Evolutionary conservation across 108 stramenopile genomes (phyloP), one percentile per base, ranked within the genome.

Genomic region (Nitzschia sp.): DNA sequence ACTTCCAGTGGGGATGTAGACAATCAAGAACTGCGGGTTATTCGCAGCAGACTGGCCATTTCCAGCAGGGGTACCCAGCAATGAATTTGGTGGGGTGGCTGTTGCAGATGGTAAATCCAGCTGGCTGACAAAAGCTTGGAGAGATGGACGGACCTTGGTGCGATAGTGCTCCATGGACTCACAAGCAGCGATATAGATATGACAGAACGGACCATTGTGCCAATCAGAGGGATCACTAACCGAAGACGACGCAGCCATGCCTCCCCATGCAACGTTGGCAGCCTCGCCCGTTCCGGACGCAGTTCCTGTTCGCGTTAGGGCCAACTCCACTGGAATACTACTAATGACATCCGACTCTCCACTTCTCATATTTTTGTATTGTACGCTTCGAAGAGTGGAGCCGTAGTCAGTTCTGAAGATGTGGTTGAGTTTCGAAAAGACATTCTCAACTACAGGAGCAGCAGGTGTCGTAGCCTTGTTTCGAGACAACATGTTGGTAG

Each of bases 51-150:
- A 15, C 50, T 57, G 63, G 22, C 26, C 59, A 15, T 19, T 50
- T 7, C 57, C 22, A 25, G 53, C 54, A 6, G 38, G 53, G 19
- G 63, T 14, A 25, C 26, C 55, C 19, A 64, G 41, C 10, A 62
- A 37, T 0, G 43, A 38, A 22, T 51, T 51, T 24, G 37, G 20
- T 20, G 71, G 17, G 24, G 71, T 39, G 8, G 66, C 41, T 25
- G 64, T 53, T 24, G 51, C 71, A 3, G 85, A 80, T 10, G 81
- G 67, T 17, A 80, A 76, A 60, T 90, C 87, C 34, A 93, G 75
- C 63, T 90, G 87, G 62, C 78, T 86, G n/a, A 90, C 85, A 72
- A 93, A 93, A 0, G 85, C 88, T 65, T 79, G 68, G 5, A 93
- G 41, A 0, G 91, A 80, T 21, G 89, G 91, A 21, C 87, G 76